Evolutionary conservation across 352 stramenopile genomes (phyloP).

Genomic region (Albugo candida): DNA sequence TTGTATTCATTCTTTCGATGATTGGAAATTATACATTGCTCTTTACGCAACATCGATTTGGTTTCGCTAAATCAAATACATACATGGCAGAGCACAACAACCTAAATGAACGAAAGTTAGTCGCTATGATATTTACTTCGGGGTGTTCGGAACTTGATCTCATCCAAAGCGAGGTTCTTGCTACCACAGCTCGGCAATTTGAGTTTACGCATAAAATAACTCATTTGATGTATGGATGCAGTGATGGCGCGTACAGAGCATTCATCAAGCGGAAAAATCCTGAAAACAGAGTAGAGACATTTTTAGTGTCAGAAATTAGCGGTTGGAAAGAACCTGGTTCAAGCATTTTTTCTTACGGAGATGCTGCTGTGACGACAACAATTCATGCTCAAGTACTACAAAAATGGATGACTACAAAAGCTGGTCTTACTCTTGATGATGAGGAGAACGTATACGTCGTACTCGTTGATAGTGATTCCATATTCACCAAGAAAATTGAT

Average conservation of each 20-base stretch:
- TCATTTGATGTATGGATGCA: constrained; percentile 59
- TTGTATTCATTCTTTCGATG: no score
- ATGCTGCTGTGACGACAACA: constrained; percentile 38
- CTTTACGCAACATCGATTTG: no score
- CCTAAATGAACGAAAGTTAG: no score
- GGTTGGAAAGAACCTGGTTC: constrained; percentile 1
- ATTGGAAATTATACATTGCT: no score
- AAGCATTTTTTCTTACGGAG: constrained; percentile 20
- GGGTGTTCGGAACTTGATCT: constrained; percentile 39
- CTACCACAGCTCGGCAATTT: constrained; percentile 33
- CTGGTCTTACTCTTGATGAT: constrained; percentile 11
- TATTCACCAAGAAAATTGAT: constrained; percentile 66
- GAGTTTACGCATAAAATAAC: constrained; percentile 37
- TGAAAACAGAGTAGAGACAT: constrained; percentile 18
- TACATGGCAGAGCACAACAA: no score
- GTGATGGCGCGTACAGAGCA: constrained; percentile 12
- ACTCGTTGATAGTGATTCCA: constrained; percentile 56
- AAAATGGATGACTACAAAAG: constrained; percentile 28
- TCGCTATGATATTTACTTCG: constrained; percentile 43
- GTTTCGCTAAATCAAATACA: no score
- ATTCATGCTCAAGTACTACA: constrained; percentile 30
- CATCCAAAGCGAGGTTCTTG: constrained; percentile 45
- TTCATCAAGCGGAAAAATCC: constrained; percentile 32
- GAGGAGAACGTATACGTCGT: constrained; percentile 46
- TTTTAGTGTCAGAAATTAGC: constrained; percentile 20